phyloP scores from a whole-genome alignment of 495 filamentous ascomycete species.

The Staphylotrichum longicolle region DNA sequence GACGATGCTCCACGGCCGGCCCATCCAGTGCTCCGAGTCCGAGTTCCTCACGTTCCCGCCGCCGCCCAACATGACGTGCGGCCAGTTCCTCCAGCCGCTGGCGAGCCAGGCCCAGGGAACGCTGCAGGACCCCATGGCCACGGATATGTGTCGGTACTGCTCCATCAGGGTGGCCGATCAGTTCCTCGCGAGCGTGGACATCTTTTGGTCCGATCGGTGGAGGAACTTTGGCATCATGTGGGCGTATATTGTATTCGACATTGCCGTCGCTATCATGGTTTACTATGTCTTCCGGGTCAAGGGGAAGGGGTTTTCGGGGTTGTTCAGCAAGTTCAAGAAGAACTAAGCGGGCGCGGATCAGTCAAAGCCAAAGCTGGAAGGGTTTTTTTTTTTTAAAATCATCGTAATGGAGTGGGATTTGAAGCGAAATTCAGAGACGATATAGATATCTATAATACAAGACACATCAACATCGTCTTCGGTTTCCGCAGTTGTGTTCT shows the following conservation, averaged over 20 bases:
- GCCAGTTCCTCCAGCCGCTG: constrained; percentile 28
- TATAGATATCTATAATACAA: too few species aligned
- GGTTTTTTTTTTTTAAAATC: too few species aligned
- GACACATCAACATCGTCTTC: too few species aligned
- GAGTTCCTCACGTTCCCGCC: constrained; percentile 56
- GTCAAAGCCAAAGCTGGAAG: too few species aligned
- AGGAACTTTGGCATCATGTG: constrained; percentile 55
- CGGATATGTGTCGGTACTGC: constrained; percentile 47
- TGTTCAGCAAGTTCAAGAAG: constrained; percentile 15
- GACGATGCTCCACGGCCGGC: constrained; percentile 50
- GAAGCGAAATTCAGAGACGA: too few species aligned
- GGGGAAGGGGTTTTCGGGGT: constrained; percentile 9
- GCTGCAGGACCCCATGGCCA: constrained; percentile 47
- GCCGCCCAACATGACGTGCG: constrained; percentile 36
- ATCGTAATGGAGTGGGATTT: too few species aligned
- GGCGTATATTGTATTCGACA: constrained; percentile 54
- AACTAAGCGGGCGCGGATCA: neutral
- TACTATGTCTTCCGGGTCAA: constrained; percentile 55
- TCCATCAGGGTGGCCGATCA: constrained; percentile 47
- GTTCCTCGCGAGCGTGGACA: constrained; percentile 46
- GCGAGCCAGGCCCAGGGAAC: constrained; percentile 32
- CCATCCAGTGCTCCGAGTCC: constrained; percentile 51
- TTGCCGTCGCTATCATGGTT: constrained; percentile 47
- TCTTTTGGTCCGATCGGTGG: constrained; percentile 51
- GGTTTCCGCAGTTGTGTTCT: too few species aligned